Evolutionary conservation across 331 rosid genomes (phyloP), one percentile per base, ranked within the genome.

Genomic region (Rosa hybrid): DNA sequence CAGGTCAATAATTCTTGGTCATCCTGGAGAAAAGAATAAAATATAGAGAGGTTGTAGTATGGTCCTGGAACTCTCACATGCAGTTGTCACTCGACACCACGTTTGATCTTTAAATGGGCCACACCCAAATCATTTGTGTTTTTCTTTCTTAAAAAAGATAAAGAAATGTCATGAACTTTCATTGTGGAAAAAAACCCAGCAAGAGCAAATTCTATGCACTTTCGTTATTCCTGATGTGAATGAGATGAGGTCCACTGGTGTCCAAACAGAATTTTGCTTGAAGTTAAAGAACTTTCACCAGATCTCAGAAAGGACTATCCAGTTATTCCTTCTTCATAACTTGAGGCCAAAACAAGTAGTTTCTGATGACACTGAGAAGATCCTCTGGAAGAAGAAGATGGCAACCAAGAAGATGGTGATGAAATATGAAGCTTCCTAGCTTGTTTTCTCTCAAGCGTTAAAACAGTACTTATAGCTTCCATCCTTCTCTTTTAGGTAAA

Each of bases 351-450:
- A 68, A 39, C 71, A 67, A 68, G 74, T 44, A 11, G 74, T 42
- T 44, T 69, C 74, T 69, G 30, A 41, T 41, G 34, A 20, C 39
- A 34, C 53, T 42, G 18, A 69, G 72, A 39, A 17, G 51, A 62
- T 17, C n/a, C 27, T 69, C 27, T 8, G 0, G 51, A 39, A 68
- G 6, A 18, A 34, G 39, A 34, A 3, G 45, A 42, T 42, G 9
- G 64, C 34, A 41, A 6, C 1, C 3, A 18, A 54, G 48, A 7
- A 75, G 53, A 74, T 6, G 54, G 10, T 16, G 42, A 44, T 75
- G 20, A 75, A 75, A 41, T 75, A 42, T 57, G 78, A 75, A 56
- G 53, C 27, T 76, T 76, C 79, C 27, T 41, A 39, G 49, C 72
- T 59, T 34, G 79, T 44, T 60, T 20, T 50, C 67, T 44, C 11